Evolutionary conservation across 352 stramenopile species (phyloP).

Genomic region (Phytophthora palmivora): DNA sequence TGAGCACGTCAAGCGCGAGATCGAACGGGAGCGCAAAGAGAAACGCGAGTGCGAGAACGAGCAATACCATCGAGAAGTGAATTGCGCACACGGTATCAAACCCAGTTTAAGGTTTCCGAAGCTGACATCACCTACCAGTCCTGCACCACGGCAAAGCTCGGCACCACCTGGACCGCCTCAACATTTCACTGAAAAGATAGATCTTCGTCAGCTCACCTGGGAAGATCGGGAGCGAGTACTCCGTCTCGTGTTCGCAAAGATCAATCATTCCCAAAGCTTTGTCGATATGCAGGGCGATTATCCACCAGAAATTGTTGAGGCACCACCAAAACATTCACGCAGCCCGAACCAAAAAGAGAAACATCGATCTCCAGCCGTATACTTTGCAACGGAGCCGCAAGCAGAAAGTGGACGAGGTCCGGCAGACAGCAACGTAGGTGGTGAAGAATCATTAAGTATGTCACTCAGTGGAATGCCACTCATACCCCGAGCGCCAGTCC

Average conservation of each 20-base stretch:
- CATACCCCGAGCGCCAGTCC: slow-evolving; percentile 31
- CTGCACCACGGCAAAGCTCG: slow-evolving; percentile 7
- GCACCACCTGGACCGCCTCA: slow-evolving; percentile 11
- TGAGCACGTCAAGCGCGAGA: slow-evolving; percentile 85
- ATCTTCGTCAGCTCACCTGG: slow-evolving; percentile 89
- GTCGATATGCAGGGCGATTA: slow-evolving; percentile 35
- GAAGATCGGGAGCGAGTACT: slow-evolving; percentile 93
- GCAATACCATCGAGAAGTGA: slow-evolving; percentile 62
- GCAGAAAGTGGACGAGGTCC: slow-evolving; percentile 15
- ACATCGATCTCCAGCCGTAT: slow-evolving; percentile 38
- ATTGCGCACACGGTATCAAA: slow-evolving; percentile 44
- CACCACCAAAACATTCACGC: slow-evolving; percentile 14
- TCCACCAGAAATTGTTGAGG: slow-evolving; percentile 17
- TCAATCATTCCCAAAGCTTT: slow-evolving; percentile 86
- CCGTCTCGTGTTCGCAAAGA: slow-evolving; percentile 94
- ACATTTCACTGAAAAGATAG: slow-evolving; percentile 81
- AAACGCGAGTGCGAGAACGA: slow-evolving; percentile 58
- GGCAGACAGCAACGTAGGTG: slow-evolving; percentile 8
- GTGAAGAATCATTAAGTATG: slow-evolving; percentile 56
- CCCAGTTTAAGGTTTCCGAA: slow-evolving; percentile 57
- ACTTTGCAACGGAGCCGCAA: slow-evolving; percentile 63
- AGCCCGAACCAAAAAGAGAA: slow-evolving; percentile 32
- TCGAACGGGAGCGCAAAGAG: slow-evolving; percentile 59
- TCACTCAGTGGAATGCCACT: slow-evolving; percentile 60
- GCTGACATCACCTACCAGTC: slow-evolving; percentile 35